Conservation (phyloP, 2,329 filamentous ascomycete genomes). For the Colletotrichum sp. region DNA sequence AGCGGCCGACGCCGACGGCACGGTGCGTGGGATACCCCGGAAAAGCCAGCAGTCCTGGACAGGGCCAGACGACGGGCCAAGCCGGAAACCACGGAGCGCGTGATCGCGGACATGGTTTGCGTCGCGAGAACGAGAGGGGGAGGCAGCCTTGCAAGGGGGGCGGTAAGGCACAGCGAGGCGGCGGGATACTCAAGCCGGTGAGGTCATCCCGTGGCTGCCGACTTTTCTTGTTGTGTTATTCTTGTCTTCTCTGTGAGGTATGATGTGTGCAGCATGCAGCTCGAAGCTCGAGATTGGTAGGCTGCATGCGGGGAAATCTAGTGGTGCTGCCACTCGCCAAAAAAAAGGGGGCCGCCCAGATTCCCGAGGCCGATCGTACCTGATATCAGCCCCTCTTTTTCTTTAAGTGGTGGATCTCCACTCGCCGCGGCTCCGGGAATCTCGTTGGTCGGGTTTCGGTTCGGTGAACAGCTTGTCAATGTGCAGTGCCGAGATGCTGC, state of each 20-base stretch:
- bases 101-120: background rate
- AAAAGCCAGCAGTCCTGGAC: background rate
- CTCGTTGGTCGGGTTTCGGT: background rate
- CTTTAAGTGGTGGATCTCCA: background rate
- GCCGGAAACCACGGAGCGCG: background rate
- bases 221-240: background rate
- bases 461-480: background rate
- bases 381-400: background rate
- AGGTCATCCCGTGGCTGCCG: background rate
- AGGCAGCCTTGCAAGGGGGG: background rate
- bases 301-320: background rate
- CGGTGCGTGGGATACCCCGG: background rate
- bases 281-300: background rate
- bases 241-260: background rate
- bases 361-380: background rate
- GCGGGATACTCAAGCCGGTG: background rate
- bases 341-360: background rate
- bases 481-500: background rate
- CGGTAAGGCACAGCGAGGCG: background rate
- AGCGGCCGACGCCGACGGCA: background rate
- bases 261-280: background rate
- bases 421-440: background rate
- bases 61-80: background rate
- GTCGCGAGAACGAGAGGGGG: slow-evolving; percentile 10
- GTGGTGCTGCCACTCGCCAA: background rate